phyloP scores from a whole-genome alignment of 2,329 filamentous ascomycete genomes.

The Cercospora citrullina region DNA sequence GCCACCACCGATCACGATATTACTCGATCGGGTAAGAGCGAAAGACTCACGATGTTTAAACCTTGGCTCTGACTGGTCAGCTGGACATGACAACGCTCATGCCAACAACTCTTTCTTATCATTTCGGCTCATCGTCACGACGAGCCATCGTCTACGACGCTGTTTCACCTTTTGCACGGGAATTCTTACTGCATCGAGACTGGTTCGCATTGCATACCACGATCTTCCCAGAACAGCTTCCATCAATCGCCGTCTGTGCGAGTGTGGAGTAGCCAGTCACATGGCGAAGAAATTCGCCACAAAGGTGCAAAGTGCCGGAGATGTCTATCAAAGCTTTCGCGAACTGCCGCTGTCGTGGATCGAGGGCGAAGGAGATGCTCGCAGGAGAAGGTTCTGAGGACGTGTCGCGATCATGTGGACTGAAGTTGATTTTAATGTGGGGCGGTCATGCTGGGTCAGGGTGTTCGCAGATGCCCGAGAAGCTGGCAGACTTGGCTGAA shows the following conservation, averaged over 20 bases:
- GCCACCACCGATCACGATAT: neutral
- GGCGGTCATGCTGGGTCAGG: slow-evolving; percentile 3
- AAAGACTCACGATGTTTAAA: neutral
- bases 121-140: neutral
- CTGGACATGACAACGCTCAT: neutral
- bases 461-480: slow-evolving; percentile 7
- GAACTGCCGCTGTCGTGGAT: neutral
- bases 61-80: neutral
- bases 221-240: neutral
- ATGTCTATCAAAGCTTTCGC: neutral
- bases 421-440: neutral
- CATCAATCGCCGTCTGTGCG: neutral
- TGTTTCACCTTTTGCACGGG: neutral
- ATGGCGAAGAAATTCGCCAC: neutral
- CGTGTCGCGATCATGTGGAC: slow-evolving; percentile 11
- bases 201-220: neutral
- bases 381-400: neutral
- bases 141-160: neutral
- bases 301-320: neutral
- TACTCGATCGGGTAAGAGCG: neutral
- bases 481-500: slow-evolving; percentile 12
- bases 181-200: neutral
- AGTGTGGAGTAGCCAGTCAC: neutral
- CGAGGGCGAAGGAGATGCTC: slow-evolving; percentile 2
- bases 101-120: neutral